Evolutionary conservation across 306 rosid genomes (phyloP), one percentile per base, ranked within the genome.

Genomic region (Acmispon strigosus): DNA sequence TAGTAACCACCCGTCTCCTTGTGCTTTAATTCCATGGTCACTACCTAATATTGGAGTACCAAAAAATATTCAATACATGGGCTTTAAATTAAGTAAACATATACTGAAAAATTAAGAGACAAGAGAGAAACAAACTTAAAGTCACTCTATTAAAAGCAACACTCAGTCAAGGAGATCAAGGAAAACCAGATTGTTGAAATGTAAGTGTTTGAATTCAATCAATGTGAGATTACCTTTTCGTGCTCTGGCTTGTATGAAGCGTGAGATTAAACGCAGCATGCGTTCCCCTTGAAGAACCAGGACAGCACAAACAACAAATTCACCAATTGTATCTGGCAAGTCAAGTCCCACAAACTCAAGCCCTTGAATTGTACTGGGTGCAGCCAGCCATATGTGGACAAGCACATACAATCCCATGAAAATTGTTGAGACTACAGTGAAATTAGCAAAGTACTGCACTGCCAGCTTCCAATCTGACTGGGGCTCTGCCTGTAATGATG

Each of bases 1-100:
- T 42, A 95, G 85, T 80, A 95, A 80, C 99, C 99, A 95, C 68
- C 99, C 99, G 82, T 91, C 92, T 77, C 99, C 99, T 80, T 86
- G 97, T 52, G 99, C 96, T 88, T 88, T 95, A 74, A 95, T 80
- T 78, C 99, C 97, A 78, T 95, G 96, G 81, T 95, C 97, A 82
- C 99, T 86, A 56, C 96, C 99, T 95, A 68, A 64, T 49, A 75
- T 71, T 50, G 56, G 51, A 75, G 51, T 22, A 62, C 6, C 60
- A 69, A 45, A 19, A 59, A 57, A 72, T 20, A 61, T 12, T 36
- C 49, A 77, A 74, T 15, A 66, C 29, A 51, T 13, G 19, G 36
- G 19, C 19, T 24, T 52, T 41, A 64, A 74, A 74, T 29, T 64
- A 70, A 10, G 69, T 62, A 74, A 42, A 54, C 13, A 39, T 53